Conservation (phyloP, 1,139 yeast species). For the Kodamaea anthophila region DNA sequence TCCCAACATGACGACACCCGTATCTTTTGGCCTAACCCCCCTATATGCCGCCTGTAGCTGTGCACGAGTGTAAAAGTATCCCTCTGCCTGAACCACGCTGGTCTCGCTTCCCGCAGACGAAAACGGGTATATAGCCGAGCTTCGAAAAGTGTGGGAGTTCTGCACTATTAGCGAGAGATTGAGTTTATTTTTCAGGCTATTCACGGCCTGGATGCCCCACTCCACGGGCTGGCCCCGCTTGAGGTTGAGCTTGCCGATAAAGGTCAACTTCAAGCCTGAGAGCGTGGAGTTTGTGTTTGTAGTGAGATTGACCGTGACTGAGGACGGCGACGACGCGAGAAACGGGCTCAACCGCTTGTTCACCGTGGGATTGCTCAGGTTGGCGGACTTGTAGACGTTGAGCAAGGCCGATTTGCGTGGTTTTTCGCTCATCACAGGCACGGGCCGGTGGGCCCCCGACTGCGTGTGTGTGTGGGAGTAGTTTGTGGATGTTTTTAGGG, state of each 20-base stretch:
- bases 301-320: conserved; percentile 40
- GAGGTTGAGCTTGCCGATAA: conserved; percentile 58
- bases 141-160: conserved; percentile 18
- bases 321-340: conserved; percentile 29
- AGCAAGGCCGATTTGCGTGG: conserved; percentile 8
- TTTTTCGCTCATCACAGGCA: conserved; percentile 1
- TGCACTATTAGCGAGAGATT: conserved; percentile 38
- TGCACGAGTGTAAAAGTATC: conserved; percentile 17
- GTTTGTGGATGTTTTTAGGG: conserved; percentile 24
- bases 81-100: conserved; percentile 7
- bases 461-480: conserved; percentile 21
- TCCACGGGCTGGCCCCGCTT: conserved; percentile 54
- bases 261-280: conserved; percentile 52
- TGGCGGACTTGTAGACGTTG: conserved; percentile 6
- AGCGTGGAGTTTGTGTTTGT: conserved; percentile 27
- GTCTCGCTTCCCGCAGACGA: conserved; percentile 4
- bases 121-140: conserved; percentile 4
- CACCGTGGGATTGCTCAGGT: conserved; percentile 1
- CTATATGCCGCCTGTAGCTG: conserved; percentile 31
- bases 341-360: conserved; percentile 10
- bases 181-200: conserved; percentile 44
- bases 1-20: conserved; percentile 53
- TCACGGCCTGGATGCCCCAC: conserved; percentile 67
- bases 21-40: conserved; percentile 27
- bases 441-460: conserved; percentile 17